phyloP scores from a whole-genome alignment of 495 filamentous ascomycete species.

The Penicillium atrosanguineum region DNA sequence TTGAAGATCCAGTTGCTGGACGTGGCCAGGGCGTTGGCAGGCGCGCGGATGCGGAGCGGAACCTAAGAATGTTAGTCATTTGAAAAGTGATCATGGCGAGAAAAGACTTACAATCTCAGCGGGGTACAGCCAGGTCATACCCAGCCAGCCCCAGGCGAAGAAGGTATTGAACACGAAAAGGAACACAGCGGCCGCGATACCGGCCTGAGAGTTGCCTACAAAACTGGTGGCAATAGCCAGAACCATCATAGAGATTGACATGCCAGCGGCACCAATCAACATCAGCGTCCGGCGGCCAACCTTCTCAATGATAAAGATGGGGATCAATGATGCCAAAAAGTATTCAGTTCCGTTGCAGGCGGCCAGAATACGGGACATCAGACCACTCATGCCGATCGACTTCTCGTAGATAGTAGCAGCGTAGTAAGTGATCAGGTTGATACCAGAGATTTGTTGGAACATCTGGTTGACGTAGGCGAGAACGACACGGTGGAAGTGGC shows the following conservation, averaged over 20 bases:
- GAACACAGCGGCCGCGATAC: constrained; percentile 56
- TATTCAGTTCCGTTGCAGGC: constrained; percentile 73
- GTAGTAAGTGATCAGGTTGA: constrained; percentile 76
- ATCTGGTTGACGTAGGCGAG: constrained; percentile 74
- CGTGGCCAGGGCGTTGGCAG: constrained; percentile 69
- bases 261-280: constrained; percentile 67
- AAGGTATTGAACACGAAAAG: constrained; percentile 75
- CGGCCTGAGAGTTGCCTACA: constrained; percentile 29
- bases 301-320: constrained; percentile 67
- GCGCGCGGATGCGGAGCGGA: constrained; percentile 68
- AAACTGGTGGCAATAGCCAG: constrained; percentile 52
- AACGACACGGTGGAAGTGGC: constrained; percentile 69
- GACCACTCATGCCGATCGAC: constrained; percentile 54
- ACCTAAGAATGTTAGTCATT: constrained; percentile 24
- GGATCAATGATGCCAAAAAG: constrained; percentile 67
- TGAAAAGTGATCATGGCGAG: background rate
- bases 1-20: constrained; percentile 50
- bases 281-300: constrained; percentile 69
- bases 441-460: constrained; percentile 75
- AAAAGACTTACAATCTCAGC: constrained; percentile 59
- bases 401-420: constrained; percentile 62
- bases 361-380: constrained; percentile 63
- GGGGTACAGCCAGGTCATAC: constrained; percentile 74
- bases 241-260: constrained; percentile 66
- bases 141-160: constrained; percentile 74